Conservation (phyloP, 2,329 filamentous ascomycete genomes). For the Neopestalotiopsis sp. region DNA sequence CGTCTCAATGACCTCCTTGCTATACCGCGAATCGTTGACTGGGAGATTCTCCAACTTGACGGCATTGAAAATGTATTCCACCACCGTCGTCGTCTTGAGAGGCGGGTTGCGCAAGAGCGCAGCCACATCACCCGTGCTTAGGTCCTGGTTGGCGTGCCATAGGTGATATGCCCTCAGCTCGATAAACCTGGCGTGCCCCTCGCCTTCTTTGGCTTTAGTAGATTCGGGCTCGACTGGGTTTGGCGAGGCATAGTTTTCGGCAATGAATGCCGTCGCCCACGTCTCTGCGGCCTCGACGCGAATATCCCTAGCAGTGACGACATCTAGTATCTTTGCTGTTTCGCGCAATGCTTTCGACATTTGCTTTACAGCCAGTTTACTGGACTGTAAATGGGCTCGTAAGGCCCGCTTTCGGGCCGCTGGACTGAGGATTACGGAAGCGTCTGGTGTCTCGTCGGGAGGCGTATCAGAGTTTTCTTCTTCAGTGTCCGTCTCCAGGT, state of each 20-base stretch:
- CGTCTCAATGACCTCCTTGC: constrained; percentile 46
- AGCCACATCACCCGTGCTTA: constrained; percentile 56
- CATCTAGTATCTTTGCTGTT: neutral
- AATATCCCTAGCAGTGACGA: constrained; percentile 38
- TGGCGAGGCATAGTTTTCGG: constrained; percentile 27
- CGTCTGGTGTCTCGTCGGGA: constrained; percentile 8
- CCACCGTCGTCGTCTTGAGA: constrained; percentile 59
- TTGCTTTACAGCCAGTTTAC: neutral
- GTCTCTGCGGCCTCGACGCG: constrained; percentile 50
- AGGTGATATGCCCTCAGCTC: constrained; percentile 65
- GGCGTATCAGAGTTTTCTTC: constrained; percentile 20
- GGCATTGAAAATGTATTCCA: constrained; percentile 62
- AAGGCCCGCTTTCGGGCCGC: constrained; percentile 20
- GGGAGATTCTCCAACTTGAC: constrained; percentile 56
- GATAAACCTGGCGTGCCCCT: constrained; percentile 23
- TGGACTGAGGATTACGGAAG: constrained; percentile 15
- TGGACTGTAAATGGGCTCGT: neutral
- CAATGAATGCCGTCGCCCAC: constrained; percentile 42
- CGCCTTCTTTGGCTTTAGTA: neutral
- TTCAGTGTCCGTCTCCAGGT: constrained; percentile 34
- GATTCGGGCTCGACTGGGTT: neutral
- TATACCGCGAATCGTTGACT: constrained; percentile 51
- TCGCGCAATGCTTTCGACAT: neutral
- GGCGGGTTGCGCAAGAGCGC: constrained; percentile 64
- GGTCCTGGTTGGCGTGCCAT: constrained; percentile 60